A percentile compares a stretch with the other conserved stretches of the same genome.
These are phyloP conservation scores for Candida sp. DNA, from an alignment of 1,139 yeast genomes.

Conservation along the genomic window DNA sequence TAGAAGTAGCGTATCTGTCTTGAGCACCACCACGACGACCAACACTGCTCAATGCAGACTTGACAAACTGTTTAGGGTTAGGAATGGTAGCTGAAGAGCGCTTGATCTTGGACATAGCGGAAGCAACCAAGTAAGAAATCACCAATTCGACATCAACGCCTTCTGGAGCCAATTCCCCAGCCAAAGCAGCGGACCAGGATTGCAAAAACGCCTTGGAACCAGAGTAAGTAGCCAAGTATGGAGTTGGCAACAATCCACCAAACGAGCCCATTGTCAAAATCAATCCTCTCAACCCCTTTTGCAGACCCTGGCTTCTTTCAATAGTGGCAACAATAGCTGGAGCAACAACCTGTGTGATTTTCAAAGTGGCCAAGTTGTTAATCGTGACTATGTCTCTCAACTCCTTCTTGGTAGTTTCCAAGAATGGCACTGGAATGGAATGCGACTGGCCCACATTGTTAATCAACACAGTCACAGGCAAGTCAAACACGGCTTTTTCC, in stretches of 20 bases:
- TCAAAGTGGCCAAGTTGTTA: conserved; percentile 84
- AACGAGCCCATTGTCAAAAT: conserved; percentile 96
- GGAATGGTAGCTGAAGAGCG: conserved; percentile 80
- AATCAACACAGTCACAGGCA: conserved; percentile 74
- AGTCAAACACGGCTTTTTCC: conserved; percentile 47
- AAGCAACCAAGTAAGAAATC: conserved; percentile 90
- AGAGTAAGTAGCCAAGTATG: conserved; percentile 90
- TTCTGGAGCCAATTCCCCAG: conserved; percentile 77
- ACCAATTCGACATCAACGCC: conserved; percentile 87
- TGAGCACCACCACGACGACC: conserved; percentile 95
- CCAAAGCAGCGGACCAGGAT: conserved; percentile 87
- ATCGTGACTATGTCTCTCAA: conserved; percentile 80
- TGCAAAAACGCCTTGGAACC: conserved; percentile 97
- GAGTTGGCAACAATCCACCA: conserved; percentile 94
- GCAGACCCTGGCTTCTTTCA: conserved; percentile 27
- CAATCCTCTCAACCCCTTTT: conserved; percentile 56
- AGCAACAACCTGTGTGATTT: conserved; percentile 76
- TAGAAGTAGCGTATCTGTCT: conserved; percentile 82
- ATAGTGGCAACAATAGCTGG: conserved; percentile 69
- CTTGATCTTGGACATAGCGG: conserved; percentile 95
- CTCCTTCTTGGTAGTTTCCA: conserved; percentile 78
- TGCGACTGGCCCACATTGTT: conserved; percentile 97
- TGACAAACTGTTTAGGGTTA: conserved; percentile 78
- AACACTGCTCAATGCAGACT: conserved; percentile 62
- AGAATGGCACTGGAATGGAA: conserved; percentile 92